Conservation (phyloP, 345 rosid species). For the Cochlearia excelsa region DNA sequence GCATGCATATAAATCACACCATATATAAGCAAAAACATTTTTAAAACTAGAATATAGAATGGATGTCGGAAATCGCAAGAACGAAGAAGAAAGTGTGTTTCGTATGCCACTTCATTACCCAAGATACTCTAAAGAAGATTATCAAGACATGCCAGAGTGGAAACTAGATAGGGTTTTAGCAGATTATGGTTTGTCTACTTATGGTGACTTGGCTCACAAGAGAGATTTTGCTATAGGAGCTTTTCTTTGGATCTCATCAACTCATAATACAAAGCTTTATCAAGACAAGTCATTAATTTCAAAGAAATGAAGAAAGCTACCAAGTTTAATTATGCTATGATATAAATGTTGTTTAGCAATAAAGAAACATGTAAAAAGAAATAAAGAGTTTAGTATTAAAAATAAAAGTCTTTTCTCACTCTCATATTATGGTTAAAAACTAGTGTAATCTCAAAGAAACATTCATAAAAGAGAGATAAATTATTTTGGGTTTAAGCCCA, state of each 20-base stretch:
- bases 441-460: too few relatives aligned
- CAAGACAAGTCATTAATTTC: slow-evolving; percentile 21
- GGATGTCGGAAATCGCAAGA: slow-evolving; percentile 28
- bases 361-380: slow-evolving; percentile 19
- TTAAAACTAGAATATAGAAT: neutral
- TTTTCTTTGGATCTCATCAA: slow-evolving; percentile 48
- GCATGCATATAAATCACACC: neutral
- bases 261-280: slow-evolving; percentile 25
- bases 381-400: too few relatives aligned
- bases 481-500: too few relatives aligned
- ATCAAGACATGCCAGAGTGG: slow-evolving; percentile 64
- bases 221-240: slow-evolving; percentile 67
- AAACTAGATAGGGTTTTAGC: slow-evolving; percentile 50
- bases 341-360: slow-evolving; percentile 10
- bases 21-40: neutral
- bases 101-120: slow-evolving; percentile 68
- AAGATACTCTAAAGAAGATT: slow-evolving; percentile 48
- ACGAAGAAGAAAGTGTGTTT: slow-evolving; percentile 31
- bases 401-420: too few relatives aligned
- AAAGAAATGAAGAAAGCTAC: slow-evolving; percentile 14
- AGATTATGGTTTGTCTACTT: slow-evolving; percentile 52
- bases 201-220: slow-evolving; percentile 50
- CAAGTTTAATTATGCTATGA: neutral
- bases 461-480: neutral
- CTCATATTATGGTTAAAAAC: too few relatives aligned